Evolutionary conservation across 768 basidiomycete genomes (phyloP).

Genomic region (Hygrophorus russula): DNA sequence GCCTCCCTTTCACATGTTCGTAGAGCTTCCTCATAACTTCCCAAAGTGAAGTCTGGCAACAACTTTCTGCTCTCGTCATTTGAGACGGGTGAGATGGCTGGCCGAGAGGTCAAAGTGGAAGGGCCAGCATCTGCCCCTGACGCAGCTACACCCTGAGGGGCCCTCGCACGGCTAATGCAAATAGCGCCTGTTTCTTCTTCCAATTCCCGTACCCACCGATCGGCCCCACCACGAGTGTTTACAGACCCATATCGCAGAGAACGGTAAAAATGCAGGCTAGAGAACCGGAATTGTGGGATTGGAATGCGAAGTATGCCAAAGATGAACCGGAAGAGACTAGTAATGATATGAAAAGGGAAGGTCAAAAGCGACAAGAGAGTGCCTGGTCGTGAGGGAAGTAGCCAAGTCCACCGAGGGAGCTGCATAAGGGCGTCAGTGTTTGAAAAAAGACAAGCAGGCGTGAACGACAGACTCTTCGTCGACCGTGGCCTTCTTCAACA

Average conservation of each 20-base stretch:
- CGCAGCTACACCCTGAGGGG: conserved; percentile 19
- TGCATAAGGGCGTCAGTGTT: conserved; percentile 2
- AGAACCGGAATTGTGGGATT: conserved; percentile 44
- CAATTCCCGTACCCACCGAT: conserved; percentile 68
- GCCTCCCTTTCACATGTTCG: conserved; percentile 58
- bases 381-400: conserved; percentile 10
- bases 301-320: conserved; percentile 60
- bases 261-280: conserved; percentile 34
- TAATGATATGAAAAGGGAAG: conserved; percentile 50
- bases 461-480: conserved; percentile 7
- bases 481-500: conserved; percentile 9
- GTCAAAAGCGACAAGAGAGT: conserved; percentile 30
- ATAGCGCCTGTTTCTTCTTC: conserved; percentile 81
- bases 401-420: conserved; percentile 9
- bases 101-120: conserved; percentile 30
- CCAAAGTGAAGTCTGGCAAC: conserved; percentile 73
- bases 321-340: conserved; percentile 51
- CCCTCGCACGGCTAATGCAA: conserved; percentile 34
- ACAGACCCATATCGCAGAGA: conserved; percentile 24
- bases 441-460: no score
- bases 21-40: conserved; percentile 75
- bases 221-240: conserved; percentile 42
- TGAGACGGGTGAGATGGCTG: conserved; percentile 13
- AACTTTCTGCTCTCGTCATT: conserved; percentile 30
- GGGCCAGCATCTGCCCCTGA: conserved; percentile 31